Base-by-base conservation (phyloP, 2,329 filamentous ascomycete species). In the Tolypocladium capitatum region DNA sequence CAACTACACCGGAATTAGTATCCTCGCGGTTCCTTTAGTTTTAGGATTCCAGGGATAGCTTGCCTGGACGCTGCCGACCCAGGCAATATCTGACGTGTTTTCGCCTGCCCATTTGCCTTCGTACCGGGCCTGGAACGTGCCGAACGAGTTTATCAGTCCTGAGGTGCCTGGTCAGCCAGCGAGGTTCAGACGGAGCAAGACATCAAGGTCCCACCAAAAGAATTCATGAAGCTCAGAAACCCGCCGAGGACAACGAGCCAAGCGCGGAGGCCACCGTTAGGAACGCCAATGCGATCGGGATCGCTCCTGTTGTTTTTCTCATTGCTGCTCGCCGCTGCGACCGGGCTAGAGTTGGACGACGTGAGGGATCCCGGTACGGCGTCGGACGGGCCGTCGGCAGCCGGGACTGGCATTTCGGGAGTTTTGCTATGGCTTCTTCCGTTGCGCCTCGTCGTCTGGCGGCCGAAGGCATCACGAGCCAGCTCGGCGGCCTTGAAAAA, bases 41-140 rank as follows among this genome's bases (percentile, higher is more conserved):
- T 32, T 2, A 8, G 3, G 24, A 14, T 11, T 34, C 20, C 11
- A 11, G 5, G 34, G 11, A 42, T 5, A 5, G 36, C 48, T 43
- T 54, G 57, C 57, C 49, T 61, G 61, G 21, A 55, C 30, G 43
- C 58, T 56, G 13, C 70, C 69, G 40, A 73, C 69, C 68, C 68
- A 72, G 20, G 67, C 63, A 16, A 71, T 54, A 38, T 36, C 62
- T 53, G 35, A 57, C 20, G 66, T 61, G 6, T 56, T 51, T 28
- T 40, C 45, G 54, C 69, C 48, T 41, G 62, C 51, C 55, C 65
- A 55, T 46, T 59, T 65, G 5, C 31, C 31, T 42, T 54, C 52
- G 51, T 79, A 80, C 58, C 73, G 72, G 4, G 69, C 68, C 51
- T 80, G 74, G 48, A 75, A 80, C 3, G 73, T 69, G 4, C 76